Percentiles rank a stretch among this genome's conserved stretches.
These are phyloP conservation scores for Solanum phureja DNA, from an alignment of 257 asterid genomes.

Conservation along the genomic window DNA sequence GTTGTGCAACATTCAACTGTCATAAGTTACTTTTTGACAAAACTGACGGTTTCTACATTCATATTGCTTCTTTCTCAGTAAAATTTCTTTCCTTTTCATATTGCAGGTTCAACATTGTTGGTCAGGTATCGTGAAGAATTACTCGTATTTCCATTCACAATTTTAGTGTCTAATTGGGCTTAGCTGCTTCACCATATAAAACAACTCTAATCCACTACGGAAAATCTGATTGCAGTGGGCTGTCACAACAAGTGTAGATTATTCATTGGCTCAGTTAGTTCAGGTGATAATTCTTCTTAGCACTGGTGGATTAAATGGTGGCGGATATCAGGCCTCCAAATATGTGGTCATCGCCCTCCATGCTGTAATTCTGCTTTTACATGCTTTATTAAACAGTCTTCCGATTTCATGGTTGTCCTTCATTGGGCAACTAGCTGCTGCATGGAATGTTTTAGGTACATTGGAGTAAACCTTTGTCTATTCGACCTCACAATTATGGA, in stretches of 20 bases:
- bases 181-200: background rate
- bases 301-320: conserved; percentile 85
- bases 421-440: conserved; percentile 86
- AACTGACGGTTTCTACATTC: background rate
- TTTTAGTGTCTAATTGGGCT: background rate
- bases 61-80: background rate
- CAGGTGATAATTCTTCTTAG: conserved; percentile 83
- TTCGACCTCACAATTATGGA: background rate
- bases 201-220: conserved; percentile 7
- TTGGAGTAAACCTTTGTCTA: background rate
- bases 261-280: conserved; percentile 85
- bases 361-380: conserved; percentile 58
- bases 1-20: background rate
- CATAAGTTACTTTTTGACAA: background rate
- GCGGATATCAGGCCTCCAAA: conserved; percentile 82
- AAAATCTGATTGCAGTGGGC: conserved; percentile 80
- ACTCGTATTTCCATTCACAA: background rate
- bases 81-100: background rate
- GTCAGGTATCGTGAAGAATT: conserved; percentile 59
- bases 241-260: conserved; percentile 80
- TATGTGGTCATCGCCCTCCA: conserved; percentile 71
- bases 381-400: conserved; percentile 77
- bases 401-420: conserved; percentile 73
- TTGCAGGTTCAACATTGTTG: conserved; percentile 95
- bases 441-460: conserved; percentile 82